Percentiles rank a stretch among this genome's conserved stretches.
phyloP scores from a whole-genome alignment of 805 yeast genomes.

The Zygosaccharomyces bailii region DNA sequence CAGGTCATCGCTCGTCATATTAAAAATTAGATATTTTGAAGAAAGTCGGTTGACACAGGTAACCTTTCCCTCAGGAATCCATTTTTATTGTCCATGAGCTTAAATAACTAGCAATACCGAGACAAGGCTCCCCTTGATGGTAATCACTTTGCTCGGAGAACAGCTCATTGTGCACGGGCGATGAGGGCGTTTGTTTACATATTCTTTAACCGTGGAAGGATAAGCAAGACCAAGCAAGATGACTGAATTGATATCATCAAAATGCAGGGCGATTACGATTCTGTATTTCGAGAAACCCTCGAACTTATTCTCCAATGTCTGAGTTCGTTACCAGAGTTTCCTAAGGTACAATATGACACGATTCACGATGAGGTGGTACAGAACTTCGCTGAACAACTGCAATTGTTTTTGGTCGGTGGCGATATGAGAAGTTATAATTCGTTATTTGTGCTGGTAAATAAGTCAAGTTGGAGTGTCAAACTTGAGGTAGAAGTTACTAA shows the following conservation, averaged over 20 bases:
- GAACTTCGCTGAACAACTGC: conserved; percentile 5
- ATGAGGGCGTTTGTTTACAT: conserved; percentile 7
- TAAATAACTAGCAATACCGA: neutral
- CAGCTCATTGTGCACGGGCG: conserved; percentile 7
- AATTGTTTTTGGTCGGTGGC: conserved; percentile 8
- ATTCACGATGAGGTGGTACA: conserved; percentile 1
- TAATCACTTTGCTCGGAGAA: neutral
- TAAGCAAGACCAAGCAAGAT: neutral
- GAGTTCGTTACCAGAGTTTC: conserved; percentile 1
- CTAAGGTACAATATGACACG: conserved; percentile 5
- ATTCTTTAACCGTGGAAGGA: conserved; percentile 1
- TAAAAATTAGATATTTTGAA: neutral
- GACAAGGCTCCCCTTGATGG: neutral
- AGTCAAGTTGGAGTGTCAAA: conserved; percentile 10
- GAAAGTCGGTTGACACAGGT: too few relatives aligned
- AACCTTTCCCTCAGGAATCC: too few relatives aligned
- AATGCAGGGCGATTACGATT: conserved; percentile 7
- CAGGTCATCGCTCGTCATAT: conserved; percentile 2
- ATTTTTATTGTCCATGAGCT: too few relatives aligned
- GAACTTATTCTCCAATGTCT: conserved; percentile 3
- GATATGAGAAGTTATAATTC: conserved; percentile 7
- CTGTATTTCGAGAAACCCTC: conserved; percentile 1
- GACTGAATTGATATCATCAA: neutral
- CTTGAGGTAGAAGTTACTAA: conserved; percentile 14
- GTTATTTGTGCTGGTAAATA: conserved; percentile 17